A percentile compares a stretch with the other conserved stretches of the same genome.
phyloP scores from a whole-genome alignment of 345 rosid genomes.

The Populus nigra region DNA sequence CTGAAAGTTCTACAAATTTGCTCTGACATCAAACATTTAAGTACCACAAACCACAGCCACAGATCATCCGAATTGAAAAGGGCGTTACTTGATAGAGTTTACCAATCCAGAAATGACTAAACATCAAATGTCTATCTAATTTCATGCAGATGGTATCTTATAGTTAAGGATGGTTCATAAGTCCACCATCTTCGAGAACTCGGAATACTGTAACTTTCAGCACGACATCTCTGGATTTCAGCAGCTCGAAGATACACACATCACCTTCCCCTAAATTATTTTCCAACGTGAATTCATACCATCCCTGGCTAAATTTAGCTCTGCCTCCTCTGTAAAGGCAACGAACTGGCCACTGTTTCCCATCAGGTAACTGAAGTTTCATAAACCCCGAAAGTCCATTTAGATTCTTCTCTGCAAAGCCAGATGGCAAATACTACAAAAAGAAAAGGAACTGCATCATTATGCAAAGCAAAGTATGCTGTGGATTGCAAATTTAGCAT shows the following conservation, averaged over 20 bases:
- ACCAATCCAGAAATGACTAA: slow-evolving; percentile 20
- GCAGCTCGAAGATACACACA: slow-evolving; percentile 76
- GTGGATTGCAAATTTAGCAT: neutral
- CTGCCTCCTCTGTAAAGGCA: slow-evolving; percentile 81
- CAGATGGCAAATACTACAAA: slow-evolving; percentile 76
- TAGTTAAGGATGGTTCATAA: slow-evolving; percentile 19
- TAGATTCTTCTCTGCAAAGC: slow-evolving; percentile 78
- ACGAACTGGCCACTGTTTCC: slow-evolving; percentile 85
- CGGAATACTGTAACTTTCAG: slow-evolving; percentile 79
- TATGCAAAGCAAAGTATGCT: neutral
- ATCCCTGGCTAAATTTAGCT: slow-evolving; percentile 84
- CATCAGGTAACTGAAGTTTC: slow-evolving; percentile 70
- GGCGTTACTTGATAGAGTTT: slow-evolving; percentile 14
- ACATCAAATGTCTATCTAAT: slow-evolving; percentile 13
- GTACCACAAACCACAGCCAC: slow-evolving; percentile 19
- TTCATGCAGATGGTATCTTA: slow-evolving; percentile 13
- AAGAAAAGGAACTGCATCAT: neutral
- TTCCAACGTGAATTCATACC: slow-evolving; percentile 87
- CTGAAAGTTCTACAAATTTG: slow-evolving; percentile 22
- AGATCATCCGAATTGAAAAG: slow-evolving; percentile 11
- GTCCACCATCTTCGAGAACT: slow-evolving; percentile 34
- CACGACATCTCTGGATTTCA: slow-evolving; percentile 64
- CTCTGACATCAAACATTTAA: slow-evolving; percentile 24
- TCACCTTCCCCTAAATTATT: slow-evolving; percentile 87
- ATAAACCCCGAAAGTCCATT: slow-evolving; percentile 82